Percentiles rank a stretch among this genome's conserved stretches.
These are phyloP conservation scores for Cadophora luteo-olivacea DNA, from an alignment of 2,329 filamentous ascomycete genomes.

Conservation along the genomic window DNA sequence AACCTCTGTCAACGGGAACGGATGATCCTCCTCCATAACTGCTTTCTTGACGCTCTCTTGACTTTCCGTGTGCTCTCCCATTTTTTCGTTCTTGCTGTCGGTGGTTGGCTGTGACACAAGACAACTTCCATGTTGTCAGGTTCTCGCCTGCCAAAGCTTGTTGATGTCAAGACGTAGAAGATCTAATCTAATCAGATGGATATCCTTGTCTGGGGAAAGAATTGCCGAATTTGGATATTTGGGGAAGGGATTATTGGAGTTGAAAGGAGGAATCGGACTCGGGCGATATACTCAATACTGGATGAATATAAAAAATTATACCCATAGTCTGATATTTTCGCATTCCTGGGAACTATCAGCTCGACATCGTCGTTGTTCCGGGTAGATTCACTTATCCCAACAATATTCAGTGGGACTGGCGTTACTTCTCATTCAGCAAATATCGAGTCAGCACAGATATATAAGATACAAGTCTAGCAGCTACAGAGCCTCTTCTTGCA, in stretches of 20 bases:
- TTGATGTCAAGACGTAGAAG: conserved; percentile 8
- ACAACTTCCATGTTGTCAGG: neutral
- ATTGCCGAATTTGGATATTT: conserved; percentile 18
- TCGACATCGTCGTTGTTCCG: too few relatives aligned
- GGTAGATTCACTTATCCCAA: too few relatives aligned
- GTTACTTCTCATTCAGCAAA: too few relatives aligned
- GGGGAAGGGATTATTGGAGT: neutral
- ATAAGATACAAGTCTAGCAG: too few relatives aligned
- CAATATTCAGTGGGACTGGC: too few relatives aligned
- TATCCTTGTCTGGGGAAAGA: conserved; percentile 26
- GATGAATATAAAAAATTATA: neutral
- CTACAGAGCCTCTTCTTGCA: too few relatives aligned
- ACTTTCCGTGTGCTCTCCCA: conserved; percentile 14
- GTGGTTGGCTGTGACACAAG: neutral
- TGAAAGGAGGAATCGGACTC: neutral
- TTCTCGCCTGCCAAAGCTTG: neutral
- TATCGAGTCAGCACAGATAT: too few relatives aligned
- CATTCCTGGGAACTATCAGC: too few relatives aligned
- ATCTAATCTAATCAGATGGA: conserved; percentile 27
- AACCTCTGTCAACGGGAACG: conserved; percentile 65
- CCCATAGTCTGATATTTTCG: too few relatives aligned
- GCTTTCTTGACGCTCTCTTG: neutral
- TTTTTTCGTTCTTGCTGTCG: neutral
- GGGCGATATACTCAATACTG: neutral
- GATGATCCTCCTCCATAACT: conserved; percentile 40